phyloP scores from a whole-genome alignment of 2,329 filamentous ascomycete species.

The Diaporthe sp. region DNA sequence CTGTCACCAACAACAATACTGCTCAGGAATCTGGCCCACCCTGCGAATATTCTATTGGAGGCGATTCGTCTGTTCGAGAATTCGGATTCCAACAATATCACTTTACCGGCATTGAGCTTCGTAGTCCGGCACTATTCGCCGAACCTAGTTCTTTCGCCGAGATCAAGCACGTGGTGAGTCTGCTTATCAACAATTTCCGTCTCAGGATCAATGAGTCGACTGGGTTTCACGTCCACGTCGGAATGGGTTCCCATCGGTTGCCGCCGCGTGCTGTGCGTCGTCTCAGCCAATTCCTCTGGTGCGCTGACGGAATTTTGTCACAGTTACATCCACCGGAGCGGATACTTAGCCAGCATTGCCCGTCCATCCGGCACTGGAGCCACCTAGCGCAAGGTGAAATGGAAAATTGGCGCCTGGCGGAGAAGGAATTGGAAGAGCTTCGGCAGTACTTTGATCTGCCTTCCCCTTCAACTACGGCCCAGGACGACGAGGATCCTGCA shows the following conservation, averaged over 20 bases:
- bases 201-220: not conserved
- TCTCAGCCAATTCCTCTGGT: not conserved
- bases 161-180: not conserved
- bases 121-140: not conserved
- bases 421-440: not conserved
- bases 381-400: not conserved
- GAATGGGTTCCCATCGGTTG: not conserved
- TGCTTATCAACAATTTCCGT: not conserved
- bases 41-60: not conserved
- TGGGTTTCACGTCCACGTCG: not conserved
- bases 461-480: rapidly evolving
- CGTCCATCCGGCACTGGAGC: not conserved
- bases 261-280: not conserved
- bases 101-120: not conserved
- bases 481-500: not conserved
- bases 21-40: not conserved
- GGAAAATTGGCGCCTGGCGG: not conserved
- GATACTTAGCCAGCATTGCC: not conserved
- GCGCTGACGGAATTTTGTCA: not conserved
- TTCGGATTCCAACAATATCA: not conserved
- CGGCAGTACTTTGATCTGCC: not conserved
- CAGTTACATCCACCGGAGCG: not conserved
- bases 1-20: not conserved
- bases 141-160: not conserved
- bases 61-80: not conserved